Base-by-base conservation (phyloP, 306 rosid species). In the Crotalaria pallida region DNA sequence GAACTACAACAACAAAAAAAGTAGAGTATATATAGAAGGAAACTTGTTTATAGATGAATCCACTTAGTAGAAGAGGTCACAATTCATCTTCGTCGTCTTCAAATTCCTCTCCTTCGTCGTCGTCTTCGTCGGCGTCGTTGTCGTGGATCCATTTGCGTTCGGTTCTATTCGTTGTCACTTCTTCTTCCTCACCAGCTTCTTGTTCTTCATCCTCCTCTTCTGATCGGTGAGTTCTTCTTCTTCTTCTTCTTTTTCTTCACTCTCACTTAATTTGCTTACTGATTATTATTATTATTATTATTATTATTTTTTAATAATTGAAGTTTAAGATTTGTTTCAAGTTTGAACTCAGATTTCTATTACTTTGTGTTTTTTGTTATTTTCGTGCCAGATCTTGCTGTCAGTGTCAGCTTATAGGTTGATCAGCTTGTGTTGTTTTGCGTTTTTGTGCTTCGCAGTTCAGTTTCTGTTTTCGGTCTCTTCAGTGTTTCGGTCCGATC, bases 131-230 rank as follows among this genome's bases (percentile, higher is more conserved):
- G 1, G 72, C 91, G 16, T 81, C 90, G 15, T 92, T 92, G 38
- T 94, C 98, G 75, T 94, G 99, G 99, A 86, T 95, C 88, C 96
- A 86, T 72, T 84, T 95, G 89, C 96, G 99, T 84, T 95, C 99
- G 90, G 99, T 91, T 86, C 85, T 95, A 65, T 89, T 95, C 72
- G 91, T 95, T 67, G 97, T 95, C 41, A 76, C 88, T 73, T 89
- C 99, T 73, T 89, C 99, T 72, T 95, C 99, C 78, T 95, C 99
- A 71, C 96, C 99, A 78, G 97, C 96, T 86, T 82, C 92, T 76
- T 88, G 91, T 88, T 89, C 93, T 88, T 89, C 93, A 69, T 86
- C 97, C 67, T 79, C 80, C 64, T 79, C 78, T 51, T 84, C 99
- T 79, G 97, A 95, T 95, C 99, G 99, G 99, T 95, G 90, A 95